Evolutionary conservation across 1,284 basidiomycete genomes (phyloP).

Genomic region (Cerrena zonata): DNA sequence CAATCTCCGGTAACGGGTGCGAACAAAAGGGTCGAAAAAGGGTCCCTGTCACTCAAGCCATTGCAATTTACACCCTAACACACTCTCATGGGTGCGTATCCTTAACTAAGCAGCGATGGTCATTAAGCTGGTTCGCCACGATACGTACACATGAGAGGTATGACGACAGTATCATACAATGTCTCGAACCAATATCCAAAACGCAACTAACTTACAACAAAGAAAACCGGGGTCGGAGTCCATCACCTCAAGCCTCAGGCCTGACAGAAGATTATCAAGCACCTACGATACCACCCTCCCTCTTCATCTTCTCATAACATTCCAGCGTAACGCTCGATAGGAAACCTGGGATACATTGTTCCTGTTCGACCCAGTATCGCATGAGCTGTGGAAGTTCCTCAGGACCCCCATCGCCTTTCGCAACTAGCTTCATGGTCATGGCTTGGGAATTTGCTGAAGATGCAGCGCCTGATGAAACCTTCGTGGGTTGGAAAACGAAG

Average conservation of each 20-base stretch:
- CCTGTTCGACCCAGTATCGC: slow-evolving; percentile 67
- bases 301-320: slow-evolving; percentile 51
- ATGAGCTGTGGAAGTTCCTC: slow-evolving; percentile 63
- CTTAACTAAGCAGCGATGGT: neutral
- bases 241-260: too few relatives aligned
- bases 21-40: neutral
- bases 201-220: neutral
- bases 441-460: slow-evolving; percentile 27
- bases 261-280: too few relatives aligned
- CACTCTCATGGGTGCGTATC: neutral
- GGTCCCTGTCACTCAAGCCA: too few relatives aligned
- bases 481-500: slow-evolving; percentile 64
- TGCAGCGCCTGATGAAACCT: slow-evolving; percentile 10
- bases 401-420: slow-evolving; percentile 62
- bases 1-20: neutral
- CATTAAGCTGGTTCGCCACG: neutral
- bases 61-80: neutral
- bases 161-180: neutral
- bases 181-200: neutral
- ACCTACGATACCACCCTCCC: slow-evolving; percentile 6
- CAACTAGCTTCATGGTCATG: slow-evolving; percentile 63
- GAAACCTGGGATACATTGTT: slow-evolving; percentile 72
- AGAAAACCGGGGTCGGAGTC: too few relatives aligned
- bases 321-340: slow-evolving; percentile 70
- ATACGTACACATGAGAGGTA: neutral